Base-by-base conservation (phyloP, 139 green algal genomes). In the Picochlorum sp. region DNA sequence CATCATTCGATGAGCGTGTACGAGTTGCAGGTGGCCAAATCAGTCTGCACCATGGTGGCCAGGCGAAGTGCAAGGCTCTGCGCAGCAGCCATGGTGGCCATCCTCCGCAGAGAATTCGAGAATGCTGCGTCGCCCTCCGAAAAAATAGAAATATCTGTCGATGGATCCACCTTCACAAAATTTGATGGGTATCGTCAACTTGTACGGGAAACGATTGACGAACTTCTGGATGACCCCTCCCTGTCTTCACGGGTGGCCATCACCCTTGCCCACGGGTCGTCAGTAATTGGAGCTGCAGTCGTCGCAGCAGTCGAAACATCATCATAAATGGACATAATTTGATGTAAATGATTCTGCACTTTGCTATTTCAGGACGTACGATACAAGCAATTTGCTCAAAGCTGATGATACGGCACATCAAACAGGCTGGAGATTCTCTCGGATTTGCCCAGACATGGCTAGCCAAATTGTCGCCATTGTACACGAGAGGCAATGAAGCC, bases 1-100 rank as follows among this genome's bases (percentile, higher is more conserved):
- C 34, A 49, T 1, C 23, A 72, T 23, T 6, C 16, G 34, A 49
- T 47, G 26, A 56, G 37, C 6, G 30, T 26, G 2, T n/a, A 3
- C 20, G 37, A 34, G 30, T 21, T 11, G 11, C 10, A 24, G n/a
- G 70, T 86, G 76, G 78, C 86, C 26, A 75, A 77, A 44, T 64
- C 85, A 56, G 75, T 94, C 18, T 91, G 82, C 68, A 52, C 61
- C n/a, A 38, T 91, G 65, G 84, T 92, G 18, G 69, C 73, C 7
- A 56, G 55, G 30, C 77, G 87, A 47, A 81, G 71, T 38, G 86
- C 84, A 0, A 58, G 72, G 21, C 73, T 92, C 50, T 73, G 77
- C 2, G 84, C 87, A 6, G 45, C 73, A 8, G 79, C 61, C 7
- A 71, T 94, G 6, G 57, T 77, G 1, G 78, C 74, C 5, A 62